Conservation (phyloP, 371 early-diverging fungal genomes). For the Phascolomyces articulosus region DNA sequence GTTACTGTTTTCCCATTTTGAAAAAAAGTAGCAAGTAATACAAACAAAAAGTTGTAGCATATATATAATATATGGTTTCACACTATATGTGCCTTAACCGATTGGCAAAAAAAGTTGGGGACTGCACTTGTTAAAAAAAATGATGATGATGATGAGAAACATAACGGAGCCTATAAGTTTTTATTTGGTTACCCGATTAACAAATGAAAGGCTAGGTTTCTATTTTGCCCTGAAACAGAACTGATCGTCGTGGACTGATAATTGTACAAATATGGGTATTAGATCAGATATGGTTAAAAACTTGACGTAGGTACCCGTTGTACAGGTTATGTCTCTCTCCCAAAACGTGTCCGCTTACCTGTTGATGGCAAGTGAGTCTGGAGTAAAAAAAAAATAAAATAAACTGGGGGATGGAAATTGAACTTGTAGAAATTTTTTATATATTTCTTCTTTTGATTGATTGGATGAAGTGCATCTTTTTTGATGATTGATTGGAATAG, state of each 20-base stretch:
- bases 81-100: no score
- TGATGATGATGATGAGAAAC: neutral
- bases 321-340: constrained; percentile 4
- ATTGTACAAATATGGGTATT: constrained; percentile 3
- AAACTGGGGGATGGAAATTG: no score
- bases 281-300: constrained; percentile 7
- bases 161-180: neutral
- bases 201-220: neutral
- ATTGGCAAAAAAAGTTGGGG: no score
- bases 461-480: neutral
- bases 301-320: constrained; percentile 5
- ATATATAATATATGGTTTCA: no score
- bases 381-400: neutral
- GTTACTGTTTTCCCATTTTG: no score
- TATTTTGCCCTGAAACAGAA: constrained; percentile 1
- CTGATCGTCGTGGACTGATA: constrained; percentile 3
- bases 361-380: constrained; percentile 4
- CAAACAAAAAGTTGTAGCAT: no score
- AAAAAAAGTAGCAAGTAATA: no score
- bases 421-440: no score
- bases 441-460: no score
- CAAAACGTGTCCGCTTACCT: constrained; percentile 6
- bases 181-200: neutral
- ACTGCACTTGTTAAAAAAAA: no score
- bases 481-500: no score